Percentiles rank a stretch among this genome's conserved stretches.
Conservation (phyloP, 305 asterid species). For the Fraxinus sp. region DNA sequence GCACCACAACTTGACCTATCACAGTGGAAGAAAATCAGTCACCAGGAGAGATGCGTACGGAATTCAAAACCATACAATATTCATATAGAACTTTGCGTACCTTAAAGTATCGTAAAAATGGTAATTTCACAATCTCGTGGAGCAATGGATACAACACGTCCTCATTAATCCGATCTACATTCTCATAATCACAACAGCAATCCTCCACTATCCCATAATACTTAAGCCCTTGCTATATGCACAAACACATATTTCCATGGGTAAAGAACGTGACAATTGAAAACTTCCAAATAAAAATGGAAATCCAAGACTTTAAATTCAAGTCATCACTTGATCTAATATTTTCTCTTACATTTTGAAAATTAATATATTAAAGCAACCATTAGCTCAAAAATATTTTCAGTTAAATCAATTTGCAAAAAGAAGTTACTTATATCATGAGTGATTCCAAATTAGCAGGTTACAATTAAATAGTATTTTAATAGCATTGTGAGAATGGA, state of each 20-base stretch:
- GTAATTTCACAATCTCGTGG: slow-evolving; percentile 49
- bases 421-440: background rate
- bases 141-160: slow-evolving; percentile 55
- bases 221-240: slow-evolving; percentile 36
- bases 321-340: background rate
- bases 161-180: slow-evolving; percentile 50
- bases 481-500: background rate
- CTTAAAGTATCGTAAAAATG: slow-evolving; percentile 73
- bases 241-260: slow-evolving; percentile 11
- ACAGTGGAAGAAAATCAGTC: slow-evolving; percentile 3
- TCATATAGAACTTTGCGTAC: slow-evolving; percentile 23
- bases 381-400: background rate
- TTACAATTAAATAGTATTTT: background rate
- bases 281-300: background rate
- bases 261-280: background rate
- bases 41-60: background rate
- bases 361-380: background rate
- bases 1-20: slow-evolving; percentile 76
- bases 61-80: background rate
- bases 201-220: slow-evolving; percentile 60
- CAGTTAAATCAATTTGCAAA: background rate
- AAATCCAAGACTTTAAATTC: slow-evolving; percentile 9
- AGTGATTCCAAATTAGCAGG: background rate
- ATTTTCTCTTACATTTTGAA: background rate
- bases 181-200: slow-evolving; percentile 56